phyloP scores from a whole-genome alignment of 176 grass and related monocot genomes.

The Avena atlantica region DNA sequence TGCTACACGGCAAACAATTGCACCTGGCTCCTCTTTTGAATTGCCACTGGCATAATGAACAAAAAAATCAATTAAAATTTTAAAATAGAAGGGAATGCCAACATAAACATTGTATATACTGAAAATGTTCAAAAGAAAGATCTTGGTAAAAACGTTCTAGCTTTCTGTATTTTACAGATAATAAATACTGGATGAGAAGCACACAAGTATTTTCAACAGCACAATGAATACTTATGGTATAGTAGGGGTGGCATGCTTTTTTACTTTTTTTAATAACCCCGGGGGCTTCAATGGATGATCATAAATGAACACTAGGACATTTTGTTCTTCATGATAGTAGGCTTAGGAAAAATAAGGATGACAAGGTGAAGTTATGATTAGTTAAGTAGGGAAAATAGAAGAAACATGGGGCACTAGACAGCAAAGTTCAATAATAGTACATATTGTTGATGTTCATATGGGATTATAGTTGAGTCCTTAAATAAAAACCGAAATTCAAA shows the following conservation, averaged over 20 bases:
- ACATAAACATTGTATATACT: constrained; percentile 30
- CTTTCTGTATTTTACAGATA: neutral
- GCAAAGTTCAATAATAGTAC: no score
- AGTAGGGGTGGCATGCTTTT: neutral
- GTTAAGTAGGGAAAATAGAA: no score
- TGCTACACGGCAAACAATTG: constrained; percentile 89
- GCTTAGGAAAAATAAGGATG: neutral
- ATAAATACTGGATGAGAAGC: neutral
- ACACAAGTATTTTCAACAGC: neutral
- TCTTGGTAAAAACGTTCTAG: neutral
- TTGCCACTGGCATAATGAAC: constrained; percentile 70
- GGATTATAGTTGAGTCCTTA: neutral
- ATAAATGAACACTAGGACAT: neutral
- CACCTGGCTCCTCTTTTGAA: constrained; percentile 95
- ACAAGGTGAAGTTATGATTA: neutral
- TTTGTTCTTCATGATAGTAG: neutral
- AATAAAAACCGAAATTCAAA: neutral
- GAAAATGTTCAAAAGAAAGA: constrained; percentile 11
- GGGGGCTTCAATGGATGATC: neutral
- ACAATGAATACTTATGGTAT: neutral
- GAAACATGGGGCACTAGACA: no score
- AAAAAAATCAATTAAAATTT: constrained; percentile 9
- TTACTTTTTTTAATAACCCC: no score
- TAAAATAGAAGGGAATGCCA: constrained; percentile 17
- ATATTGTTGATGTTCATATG: no score